Conservation (phyloP, 768 basidiomycete genomes). For the Leccinum broughii region DNA sequence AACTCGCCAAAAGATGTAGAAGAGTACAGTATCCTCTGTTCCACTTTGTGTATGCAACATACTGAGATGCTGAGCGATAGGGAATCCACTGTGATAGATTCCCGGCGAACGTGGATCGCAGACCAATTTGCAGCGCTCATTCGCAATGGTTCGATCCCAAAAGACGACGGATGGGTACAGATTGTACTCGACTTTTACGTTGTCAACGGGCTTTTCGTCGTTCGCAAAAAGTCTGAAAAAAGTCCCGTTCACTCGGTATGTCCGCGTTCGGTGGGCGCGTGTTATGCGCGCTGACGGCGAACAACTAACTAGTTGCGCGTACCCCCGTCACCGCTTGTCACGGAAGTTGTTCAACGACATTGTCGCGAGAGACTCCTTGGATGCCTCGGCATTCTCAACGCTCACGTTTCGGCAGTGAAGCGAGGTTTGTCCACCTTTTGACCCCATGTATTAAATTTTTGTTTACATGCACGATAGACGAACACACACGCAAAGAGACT, state of each 20-base stretch:
- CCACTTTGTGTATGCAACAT: conserved; percentile 1
- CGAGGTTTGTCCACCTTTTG: conserved; percentile 41
- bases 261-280: conserved; percentile 6
- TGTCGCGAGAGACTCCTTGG: conserved; percentile 72
- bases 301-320: conserved; percentile 47
- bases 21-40: conserved; percentile 38
- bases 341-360: conserved; percentile 64
- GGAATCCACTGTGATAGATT: conserved; percentile 47
- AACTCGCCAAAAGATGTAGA: conserved; percentile 46
- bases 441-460: background rate
- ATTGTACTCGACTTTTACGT: conserved; percentile 78
- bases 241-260: conserved; percentile 59
- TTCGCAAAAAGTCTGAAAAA: conserved; percentile 73
- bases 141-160: conserved; percentile 77
- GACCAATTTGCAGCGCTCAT: conserved; percentile 82
- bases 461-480: conserved; percentile 28
- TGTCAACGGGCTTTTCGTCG: conserved; percentile 76
- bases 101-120: conserved; percentile 75
- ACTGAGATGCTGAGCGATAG: conserved; percentile 34
- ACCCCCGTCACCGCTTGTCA: conserved; percentile 54
- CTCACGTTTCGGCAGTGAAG: conserved; percentile 51
- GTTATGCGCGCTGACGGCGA: background rate
- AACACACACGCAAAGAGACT: conserved; percentile 53
- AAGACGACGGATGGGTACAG: conserved; percentile 43
- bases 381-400: conserved; percentile 72